Conservation (phyloP, 805 yeast genomes). For the Myxozyma neglecta region DNA sequence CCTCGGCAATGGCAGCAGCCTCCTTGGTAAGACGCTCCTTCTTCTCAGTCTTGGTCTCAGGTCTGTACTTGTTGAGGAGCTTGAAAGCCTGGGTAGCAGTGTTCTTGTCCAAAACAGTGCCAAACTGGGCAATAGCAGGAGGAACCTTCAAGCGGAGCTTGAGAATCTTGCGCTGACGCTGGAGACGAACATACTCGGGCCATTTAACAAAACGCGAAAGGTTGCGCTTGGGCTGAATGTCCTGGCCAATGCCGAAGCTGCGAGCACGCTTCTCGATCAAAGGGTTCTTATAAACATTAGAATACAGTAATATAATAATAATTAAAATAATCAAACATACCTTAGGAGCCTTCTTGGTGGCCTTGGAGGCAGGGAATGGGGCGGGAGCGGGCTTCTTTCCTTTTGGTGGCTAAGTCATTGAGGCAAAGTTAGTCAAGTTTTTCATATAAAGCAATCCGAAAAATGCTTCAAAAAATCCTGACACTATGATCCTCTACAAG, state of each 20-base stretch:
- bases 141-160: conserved; percentile 97
- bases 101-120: conserved; percentile 95
- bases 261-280: conserved; percentile 85
- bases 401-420: conserved; percentile 61
- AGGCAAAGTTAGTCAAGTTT: conserved; percentile 36
- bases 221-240: conserved; percentile 90
- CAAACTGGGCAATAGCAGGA: conserved; percentile 97
- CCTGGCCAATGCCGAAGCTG: conserved; percentile 96
- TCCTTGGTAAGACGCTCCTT: conserved; percentile 98
- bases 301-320: background rate
- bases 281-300: conserved; percentile 61
- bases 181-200: conserved; percentile 98
- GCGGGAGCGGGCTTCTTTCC: conserved; percentile 94
- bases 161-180: conserved; percentile 98
- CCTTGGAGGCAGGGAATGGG: conserved; percentile 81
- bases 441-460: conserved; percentile 4
- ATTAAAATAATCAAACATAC: conserved; percentile 32
- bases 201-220: conserved; percentile 96
- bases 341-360: conserved; percentile 48
- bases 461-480: conserved; percentile 16
- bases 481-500: conserved; percentile 30
- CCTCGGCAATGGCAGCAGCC: conserved; percentile 98
- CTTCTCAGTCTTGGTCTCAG: conserved; percentile 96
- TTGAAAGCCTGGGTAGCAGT: conserved; percentile 96
- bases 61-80: conserved; percentile 98